These are phyloP conservation scores for Naganishia onofrii DNA, from an alignment of 768 basidiomycete genomes.

Conservation along the genomic window DNA sequence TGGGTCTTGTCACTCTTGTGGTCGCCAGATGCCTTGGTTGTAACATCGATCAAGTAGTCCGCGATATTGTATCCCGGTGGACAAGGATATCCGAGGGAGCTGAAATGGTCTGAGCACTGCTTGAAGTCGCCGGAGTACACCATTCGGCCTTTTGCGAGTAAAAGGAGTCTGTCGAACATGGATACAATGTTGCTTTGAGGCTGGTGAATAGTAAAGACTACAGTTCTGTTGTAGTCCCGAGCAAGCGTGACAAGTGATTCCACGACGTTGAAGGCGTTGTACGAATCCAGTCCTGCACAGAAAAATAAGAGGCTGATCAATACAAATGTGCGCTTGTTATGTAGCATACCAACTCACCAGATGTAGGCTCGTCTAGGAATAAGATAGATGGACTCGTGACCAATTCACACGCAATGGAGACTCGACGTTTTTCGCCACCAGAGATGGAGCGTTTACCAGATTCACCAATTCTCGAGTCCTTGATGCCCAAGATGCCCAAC, in stretches of 20 bases:
- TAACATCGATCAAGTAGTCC: constrained; percentile 73
- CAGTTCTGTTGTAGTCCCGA: constrained; percentile 83
- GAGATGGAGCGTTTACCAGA: constrained; percentile 85
- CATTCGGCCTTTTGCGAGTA: constrained; percentile 77
- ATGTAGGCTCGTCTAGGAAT: constrained; percentile 96
- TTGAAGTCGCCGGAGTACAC: constrained; percentile 78
- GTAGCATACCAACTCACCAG: constrained; percentile 59
- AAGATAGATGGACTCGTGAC: constrained; percentile 95
- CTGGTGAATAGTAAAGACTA: constrained; percentile 97
- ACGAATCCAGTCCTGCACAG: constrained; percentile 77
- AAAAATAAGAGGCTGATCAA: constrained; percentile 18
- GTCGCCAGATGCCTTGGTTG: constrained; percentile 56
- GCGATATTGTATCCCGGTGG: constrained; percentile 95
- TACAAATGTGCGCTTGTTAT: constrained; percentile 3
- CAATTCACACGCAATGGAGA: constrained; percentile 95
- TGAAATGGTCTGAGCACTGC: constrained; percentile 77
- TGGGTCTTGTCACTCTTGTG: constrained; percentile 34
- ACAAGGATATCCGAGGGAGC: constrained; percentile 73
- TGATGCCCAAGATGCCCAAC: constrained; percentile 85
- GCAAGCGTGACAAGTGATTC: constrained; percentile 83
- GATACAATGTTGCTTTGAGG: constrained; percentile 96
- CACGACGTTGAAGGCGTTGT: constrained; percentile 91
- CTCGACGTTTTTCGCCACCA: constrained; percentile 94
- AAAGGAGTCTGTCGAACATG: constrained; percentile 84
- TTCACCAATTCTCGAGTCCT: constrained; percentile 83